Percentiles rank a stretch among this genome's conserved stretches.
Evolutionary conservation across 2,329 filamentous ascomycete genomes (phyloP).

Genomic region (Sporothrix curviconia): DNA sequence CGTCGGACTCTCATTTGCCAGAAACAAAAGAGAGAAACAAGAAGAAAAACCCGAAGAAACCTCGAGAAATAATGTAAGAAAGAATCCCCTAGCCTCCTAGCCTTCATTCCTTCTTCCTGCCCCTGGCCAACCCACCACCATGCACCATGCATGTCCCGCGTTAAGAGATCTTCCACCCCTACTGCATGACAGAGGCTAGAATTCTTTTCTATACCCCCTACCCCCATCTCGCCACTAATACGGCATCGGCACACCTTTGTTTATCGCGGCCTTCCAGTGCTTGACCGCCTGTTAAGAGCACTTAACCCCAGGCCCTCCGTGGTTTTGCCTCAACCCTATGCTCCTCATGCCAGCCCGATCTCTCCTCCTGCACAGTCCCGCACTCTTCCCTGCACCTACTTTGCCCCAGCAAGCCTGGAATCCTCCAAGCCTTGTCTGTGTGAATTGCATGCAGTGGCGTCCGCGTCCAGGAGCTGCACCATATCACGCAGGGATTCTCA

Average conservation of each 20-base stretch:
- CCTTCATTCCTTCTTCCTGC: neutral
- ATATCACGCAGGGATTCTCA: neutral
- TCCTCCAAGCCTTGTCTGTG: neutral
- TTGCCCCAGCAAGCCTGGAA: neutral
- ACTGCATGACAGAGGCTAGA: constrained; percentile 1
- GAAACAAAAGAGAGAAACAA: neutral
- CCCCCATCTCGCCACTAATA: constrained; percentile 1
- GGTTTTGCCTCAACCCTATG: neutral
- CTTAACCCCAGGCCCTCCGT: neutral
- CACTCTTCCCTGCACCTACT: neutral
- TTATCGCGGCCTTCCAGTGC: constrained; percentile 4
- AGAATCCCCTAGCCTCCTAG: neutral
- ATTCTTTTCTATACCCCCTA: neutral
- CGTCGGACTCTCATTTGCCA: neutral
- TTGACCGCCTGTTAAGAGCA: neutral
- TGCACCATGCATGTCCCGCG: neutral
- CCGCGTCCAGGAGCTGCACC: neutral
- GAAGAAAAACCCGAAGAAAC: too few relatives aligned
- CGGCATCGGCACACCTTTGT: neutral
- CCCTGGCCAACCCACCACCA: neutral
- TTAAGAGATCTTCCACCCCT: constrained; percentile 6
- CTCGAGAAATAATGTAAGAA: constrained; percentile 4
- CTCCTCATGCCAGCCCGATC: neutral
- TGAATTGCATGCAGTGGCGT: neutral
- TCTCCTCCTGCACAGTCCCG: neutral